These are phyloP conservation scores for Agaricales sp. DNA, from an alignment of 1,284 basidiomycete genomes.

Conservation along the genomic window DNA sequence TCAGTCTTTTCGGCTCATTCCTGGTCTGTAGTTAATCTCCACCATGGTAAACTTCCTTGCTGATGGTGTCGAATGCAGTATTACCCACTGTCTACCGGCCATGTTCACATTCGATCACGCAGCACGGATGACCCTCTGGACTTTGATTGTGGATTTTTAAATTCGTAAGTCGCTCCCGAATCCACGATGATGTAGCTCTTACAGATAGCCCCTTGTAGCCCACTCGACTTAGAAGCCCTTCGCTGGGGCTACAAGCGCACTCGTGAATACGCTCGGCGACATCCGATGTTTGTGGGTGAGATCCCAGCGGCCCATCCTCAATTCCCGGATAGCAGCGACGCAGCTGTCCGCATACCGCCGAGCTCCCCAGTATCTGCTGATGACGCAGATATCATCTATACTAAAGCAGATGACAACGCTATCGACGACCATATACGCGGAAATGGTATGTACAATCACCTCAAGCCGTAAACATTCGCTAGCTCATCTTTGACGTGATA, in stretches of 20 bases:
- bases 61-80: neutral
- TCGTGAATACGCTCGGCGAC: constrained; percentile 36
- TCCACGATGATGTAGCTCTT: neutral
- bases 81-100: constrained; percentile 17
- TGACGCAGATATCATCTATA: constrained; percentile 27
- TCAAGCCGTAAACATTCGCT: too few species aligned
- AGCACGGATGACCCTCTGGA: constrained; percentile 8
- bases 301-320: constrained; percentile 23
- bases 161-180: constrained; percentile 7
- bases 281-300: constrained; percentile 36
- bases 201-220: constrained; percentile 15
- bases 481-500: constrained; percentile 29
- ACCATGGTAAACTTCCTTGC: constrained; percentile 2
- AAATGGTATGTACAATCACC: too few species aligned
- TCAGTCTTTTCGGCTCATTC: constrained; percentile 22
- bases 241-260: constrained; percentile 31
- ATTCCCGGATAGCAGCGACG: too few species aligned
- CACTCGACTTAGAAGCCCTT: constrained; percentile 26
- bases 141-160: constrained; percentile 13
- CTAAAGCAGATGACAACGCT: constrained; percentile 28
- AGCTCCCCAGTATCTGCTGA: constrained; percentile 21
- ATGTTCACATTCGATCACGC: constrained; percentile 25
- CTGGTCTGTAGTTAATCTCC: neutral
- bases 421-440: constrained; percentile 23
- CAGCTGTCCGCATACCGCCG: too few species aligned